A percentile compares a stretch with the other conserved stretches of the same genome.
Evolutionary conservation across 176 grass and related monocot species (phyloP).

Genomic region (Cenchrus purpureus): DNA sequence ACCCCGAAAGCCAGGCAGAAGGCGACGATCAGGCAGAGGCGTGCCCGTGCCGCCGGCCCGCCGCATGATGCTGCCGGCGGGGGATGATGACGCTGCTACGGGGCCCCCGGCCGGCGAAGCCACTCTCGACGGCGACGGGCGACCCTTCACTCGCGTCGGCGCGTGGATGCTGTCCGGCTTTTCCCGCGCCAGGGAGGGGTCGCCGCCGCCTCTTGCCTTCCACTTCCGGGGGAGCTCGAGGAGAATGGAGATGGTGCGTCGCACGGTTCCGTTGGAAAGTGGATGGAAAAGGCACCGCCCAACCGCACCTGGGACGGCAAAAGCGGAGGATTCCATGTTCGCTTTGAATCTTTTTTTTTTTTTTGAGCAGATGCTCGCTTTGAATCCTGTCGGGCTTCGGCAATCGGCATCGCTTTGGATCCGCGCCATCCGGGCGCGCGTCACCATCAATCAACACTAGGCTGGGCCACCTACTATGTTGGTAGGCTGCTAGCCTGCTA

Average conservation of each 20-base stretch:
- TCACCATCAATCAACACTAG: too few species aligned
- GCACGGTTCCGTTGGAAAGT: background rate
- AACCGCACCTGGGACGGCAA: background rate
- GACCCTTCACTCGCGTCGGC: background rate
- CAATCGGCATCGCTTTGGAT: background rate
- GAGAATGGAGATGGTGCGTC: background rate
- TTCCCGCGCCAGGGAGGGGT: background rate
- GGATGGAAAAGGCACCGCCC: background rate
- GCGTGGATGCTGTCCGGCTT: constrained; percentile 7
- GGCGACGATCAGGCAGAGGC: background rate
- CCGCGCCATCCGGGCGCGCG: background rate
- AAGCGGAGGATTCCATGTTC: constrained; percentile 25
- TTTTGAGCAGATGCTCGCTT: background rate
- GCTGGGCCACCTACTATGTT: background rate
- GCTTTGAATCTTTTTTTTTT: background rate
- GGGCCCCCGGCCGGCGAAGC: background rate
- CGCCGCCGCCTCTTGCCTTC: background rate
- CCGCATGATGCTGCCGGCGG: constrained; percentile 31
- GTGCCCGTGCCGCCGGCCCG: background rate
- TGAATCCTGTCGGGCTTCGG: background rate
- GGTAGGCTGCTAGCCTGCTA: too few species aligned
- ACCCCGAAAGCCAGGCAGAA: background rate
- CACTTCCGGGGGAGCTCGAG: background rate
- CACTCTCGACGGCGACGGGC: background rate
- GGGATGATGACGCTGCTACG: background rate